A percentile compares a stretch with the other conserved stretches of the same genome.
Conservation (phyloP, 2,329 filamentous ascomycete species). For the Scleromitrula shiraiana region DNA sequence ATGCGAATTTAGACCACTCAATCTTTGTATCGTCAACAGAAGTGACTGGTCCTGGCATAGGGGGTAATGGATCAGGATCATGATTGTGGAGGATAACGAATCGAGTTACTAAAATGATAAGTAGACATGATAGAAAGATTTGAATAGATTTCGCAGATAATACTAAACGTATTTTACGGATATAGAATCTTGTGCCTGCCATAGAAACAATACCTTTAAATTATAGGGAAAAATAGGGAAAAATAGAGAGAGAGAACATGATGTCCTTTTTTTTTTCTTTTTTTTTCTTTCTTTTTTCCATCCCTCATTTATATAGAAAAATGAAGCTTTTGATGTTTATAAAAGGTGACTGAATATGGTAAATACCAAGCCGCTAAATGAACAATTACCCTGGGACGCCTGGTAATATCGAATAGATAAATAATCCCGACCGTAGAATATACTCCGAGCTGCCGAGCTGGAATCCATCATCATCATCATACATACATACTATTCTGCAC, state of each 20-base stretch:
- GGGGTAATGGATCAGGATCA: slow-evolving; percentile 11
- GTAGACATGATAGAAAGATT: slow-evolving; percentile 11
- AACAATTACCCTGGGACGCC: too few species aligned
- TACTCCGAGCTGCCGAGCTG: too few species aligned
- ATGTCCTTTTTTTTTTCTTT: too few species aligned
- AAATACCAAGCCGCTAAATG: background rate
- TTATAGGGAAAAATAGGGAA: background rate
- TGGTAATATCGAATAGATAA: too few species aligned
- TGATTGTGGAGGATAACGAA: slow-evolving; percentile 22
- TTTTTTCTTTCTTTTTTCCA: too few species aligned
- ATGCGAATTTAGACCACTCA: slow-evolving; percentile 23
- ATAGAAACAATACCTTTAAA: slow-evolving; percentile 7
- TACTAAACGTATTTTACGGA: slow-evolving; percentile 17
- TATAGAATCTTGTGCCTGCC: slow-evolving; percentile 17
- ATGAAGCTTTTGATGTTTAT: too few species aligned
- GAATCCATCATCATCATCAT: too few species aligned
- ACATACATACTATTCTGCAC: too few species aligned
- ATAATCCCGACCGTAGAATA: too few species aligned
- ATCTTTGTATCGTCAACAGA: slow-evolving; percentile 17
- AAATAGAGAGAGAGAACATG: background rate
- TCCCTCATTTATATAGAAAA: too few species aligned
- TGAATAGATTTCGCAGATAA: slow-evolving; percentile 14
- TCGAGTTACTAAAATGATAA: slow-evolving; percentile 15
- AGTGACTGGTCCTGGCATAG: slow-evolving; percentile 11
- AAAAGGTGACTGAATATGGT: background rate